phyloP scores from a whole-genome alignment of 345 rosid species.

The Hypericum androsaemum region DNA sequence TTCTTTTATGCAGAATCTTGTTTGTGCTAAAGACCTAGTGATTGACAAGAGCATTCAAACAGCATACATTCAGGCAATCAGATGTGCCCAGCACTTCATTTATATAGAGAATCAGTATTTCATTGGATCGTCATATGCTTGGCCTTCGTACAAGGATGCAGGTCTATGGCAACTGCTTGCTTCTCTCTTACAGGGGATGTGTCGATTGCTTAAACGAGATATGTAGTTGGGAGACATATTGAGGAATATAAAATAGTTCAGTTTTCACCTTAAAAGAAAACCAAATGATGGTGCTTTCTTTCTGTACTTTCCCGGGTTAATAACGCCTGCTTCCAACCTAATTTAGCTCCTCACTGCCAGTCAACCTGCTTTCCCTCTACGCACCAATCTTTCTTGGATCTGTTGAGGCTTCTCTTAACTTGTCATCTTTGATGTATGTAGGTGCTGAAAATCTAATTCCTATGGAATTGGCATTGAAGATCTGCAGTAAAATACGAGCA shows the following conservation, averaged over 20 bases:
- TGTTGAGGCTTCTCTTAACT: neutral
- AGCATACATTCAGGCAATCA: constrained; percentile 80
- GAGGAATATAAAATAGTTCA: too few species aligned
- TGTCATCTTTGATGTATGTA: constrained; percentile 15
- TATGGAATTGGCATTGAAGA: constrained; percentile 79
- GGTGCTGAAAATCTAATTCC: constrained; percentile 89
- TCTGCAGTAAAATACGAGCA: constrained; percentile 60
- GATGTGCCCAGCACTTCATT: constrained; percentile 77
- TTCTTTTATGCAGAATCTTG: constrained; percentile 52
- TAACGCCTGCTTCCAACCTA: too few species aligned
- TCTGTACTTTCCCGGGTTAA: too few species aligned
- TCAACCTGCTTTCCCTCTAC: neutral
- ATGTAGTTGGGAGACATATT: neutral
- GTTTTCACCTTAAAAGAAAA: too few species aligned
- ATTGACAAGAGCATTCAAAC: constrained; percentile 84
- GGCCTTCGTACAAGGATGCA: constrained; percentile 74
- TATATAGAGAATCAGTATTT: constrained; percentile 89
- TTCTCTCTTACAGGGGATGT: constrained; percentile 1
- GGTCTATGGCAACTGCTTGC: constrained; percentile 28
- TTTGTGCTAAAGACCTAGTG: constrained; percentile 73
- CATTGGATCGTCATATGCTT: constrained; percentile 75
- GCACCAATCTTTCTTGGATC: neutral
- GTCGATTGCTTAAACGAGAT: too few species aligned
- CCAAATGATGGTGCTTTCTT: too few species aligned
- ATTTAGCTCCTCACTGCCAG: too few species aligned